Base-by-base conservation (phyloP, 176 grass and related monocot genomes). In the Oryza glaberrima region DNA sequence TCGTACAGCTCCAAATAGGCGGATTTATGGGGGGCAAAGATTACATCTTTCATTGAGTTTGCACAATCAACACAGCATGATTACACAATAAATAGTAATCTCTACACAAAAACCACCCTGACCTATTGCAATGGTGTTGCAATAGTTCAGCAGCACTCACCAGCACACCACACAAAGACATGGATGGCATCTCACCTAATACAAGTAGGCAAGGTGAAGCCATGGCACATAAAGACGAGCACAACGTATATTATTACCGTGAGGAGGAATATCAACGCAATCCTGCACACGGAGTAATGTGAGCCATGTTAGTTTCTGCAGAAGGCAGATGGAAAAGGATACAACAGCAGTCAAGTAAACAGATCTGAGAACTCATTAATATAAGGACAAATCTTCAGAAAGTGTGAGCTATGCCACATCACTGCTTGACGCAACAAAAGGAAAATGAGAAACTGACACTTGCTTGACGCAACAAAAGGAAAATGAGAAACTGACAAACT, bases 151-250 rank as follows among this genome's bases (percentile, higher is more conserved):
- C 56, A 61, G 35, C 78, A 61, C 65, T 70, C 35, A 80, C 63
- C 51, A n/a, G 46, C 68, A 78, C 26, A 14, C 65, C 43, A 72
- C 16, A 56, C 19, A 13, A 10, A 13, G 1, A 22, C 16, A 14
- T 14, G 23, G 13, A 66, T 38, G 52, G 34, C 30, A 25, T 46
- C 78, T 89, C 82, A 99, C 76, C 90, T 75, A 44, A 98, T 90
- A 56, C 96, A 99, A 48, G 91, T 87, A 28, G 96, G 91, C 72
- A 99, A 74, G 54, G 90, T 96, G 83, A 99, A 87, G 22, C 96
- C 96, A 89, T 99, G 90, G 84, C 96, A 99, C 25, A 96, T 9
- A 30, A 94, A 99, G n/a, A 91, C 94, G 34, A 99, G 94, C 61
- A 90, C 91, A 1, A 96, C 73, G 35, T 99, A 99, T 69, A 96